Base-by-base conservation (phyloP, 2,329 filamentous ascomycete species). In the Ceratocystis cubensis region DNA sequence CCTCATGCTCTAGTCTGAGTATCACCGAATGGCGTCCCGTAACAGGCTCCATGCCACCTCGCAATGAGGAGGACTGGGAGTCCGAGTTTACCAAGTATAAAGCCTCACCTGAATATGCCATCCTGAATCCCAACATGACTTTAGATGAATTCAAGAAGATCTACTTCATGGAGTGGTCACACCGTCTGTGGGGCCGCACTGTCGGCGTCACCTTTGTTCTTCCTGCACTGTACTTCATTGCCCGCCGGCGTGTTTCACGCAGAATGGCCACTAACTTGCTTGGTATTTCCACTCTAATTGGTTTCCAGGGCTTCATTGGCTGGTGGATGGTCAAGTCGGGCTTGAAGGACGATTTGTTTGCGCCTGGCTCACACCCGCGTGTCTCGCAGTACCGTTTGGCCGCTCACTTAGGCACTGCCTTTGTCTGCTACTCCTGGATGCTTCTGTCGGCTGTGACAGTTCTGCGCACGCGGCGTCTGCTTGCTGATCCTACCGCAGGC, bases 251-350 rank as follows among this genome's bases (percentile, higher is more conserved):
- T 69, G 92, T 97, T 59, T 88, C 89, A 28, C 81, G 80, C 64
- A 84, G 83, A 65, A 95, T 96, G 87, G 86, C 91, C 17, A 75
- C 80, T 71, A 87, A 89, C 69, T 81, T 99, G 15, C 78, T 85
- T 50, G 93, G 91, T 13, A 97, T 99, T 69, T 89, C 90, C 56
- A 84, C 82, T 62, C 80, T 97, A 71, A 96, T 99, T 72, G 94
- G 91, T 65, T 94, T 96, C 75, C 94, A 99, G 76, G 94, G 94
- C 57, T 84, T 94, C 72, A 87, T 99, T 70, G 94, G 94, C 65
- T 99, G 94, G 94, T 99, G 94, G 91, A 99, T 99, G 94, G 94
- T 99, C 71, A 95, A 95, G 77, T 95, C 89, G 10, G 94, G 94
- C 1, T 81, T 99, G 69, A 95, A 93, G 75, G 94, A 97, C 74